Conservation (phyloP, 495 filamentous ascomycete species). For the Lindgomyces ingoldianus region DNA sequence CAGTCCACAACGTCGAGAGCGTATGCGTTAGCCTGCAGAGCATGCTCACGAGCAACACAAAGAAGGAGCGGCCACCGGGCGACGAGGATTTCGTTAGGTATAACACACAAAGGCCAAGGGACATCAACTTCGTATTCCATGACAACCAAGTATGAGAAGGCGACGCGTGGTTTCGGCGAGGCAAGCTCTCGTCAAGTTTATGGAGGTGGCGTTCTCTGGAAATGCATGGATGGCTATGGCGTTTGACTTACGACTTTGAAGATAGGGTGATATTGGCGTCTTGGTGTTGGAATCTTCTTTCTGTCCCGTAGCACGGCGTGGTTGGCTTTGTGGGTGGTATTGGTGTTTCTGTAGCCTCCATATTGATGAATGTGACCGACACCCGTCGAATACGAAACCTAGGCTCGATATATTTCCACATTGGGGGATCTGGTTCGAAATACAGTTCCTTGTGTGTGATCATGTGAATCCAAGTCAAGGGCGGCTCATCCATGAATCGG, state of each 20-base stretch:
- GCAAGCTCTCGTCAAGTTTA: neutral
- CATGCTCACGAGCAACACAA: constrained; percentile 93
- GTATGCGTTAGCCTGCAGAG: constrained; percentile 97
- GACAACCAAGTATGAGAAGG: constrained; percentile 20
- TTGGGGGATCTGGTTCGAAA: too few species aligned
- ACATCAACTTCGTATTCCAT: constrained; percentile 72
- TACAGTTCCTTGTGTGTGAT: too few species aligned
- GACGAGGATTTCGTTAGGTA: constrained; percentile 81
- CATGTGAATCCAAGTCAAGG: too few species aligned
- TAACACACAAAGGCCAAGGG: constrained; percentile 74
- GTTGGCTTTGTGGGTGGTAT: too few species aligned
- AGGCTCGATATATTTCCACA: too few species aligned
- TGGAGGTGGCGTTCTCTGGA: neutral
- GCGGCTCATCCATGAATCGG: too few species aligned
- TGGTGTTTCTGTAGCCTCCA: neutral
- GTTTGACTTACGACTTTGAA: neutral
- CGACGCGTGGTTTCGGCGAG: neutral
- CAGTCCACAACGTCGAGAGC: constrained; percentile 95
- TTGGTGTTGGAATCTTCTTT: neutral
- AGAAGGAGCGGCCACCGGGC: constrained; percentile 77
- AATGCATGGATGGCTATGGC: neutral
- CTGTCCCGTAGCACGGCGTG: too few species aligned
- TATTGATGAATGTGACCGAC: neutral
- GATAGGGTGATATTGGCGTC: neutral
- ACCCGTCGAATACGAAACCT: too few species aligned